Conservation (phyloP, 2,329 filamentous ascomycete species). For the Diplodia sapinea region DNA sequence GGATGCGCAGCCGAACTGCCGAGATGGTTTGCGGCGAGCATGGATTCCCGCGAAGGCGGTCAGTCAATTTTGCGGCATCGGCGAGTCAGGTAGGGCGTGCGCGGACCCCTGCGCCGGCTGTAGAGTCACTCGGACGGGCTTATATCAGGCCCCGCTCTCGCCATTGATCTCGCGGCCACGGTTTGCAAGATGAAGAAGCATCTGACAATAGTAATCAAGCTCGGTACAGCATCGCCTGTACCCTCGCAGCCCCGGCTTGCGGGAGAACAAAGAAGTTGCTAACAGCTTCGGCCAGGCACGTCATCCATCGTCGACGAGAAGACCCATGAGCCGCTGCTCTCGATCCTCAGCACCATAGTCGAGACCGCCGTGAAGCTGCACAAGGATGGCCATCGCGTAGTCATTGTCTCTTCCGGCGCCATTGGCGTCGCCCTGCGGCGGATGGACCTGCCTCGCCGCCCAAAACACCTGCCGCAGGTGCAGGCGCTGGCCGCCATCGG, state of each 20-base stretch:
- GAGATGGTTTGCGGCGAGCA: conserved; percentile 3
- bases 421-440: conserved; percentile 91
- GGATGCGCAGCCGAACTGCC: not conserved
- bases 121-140: not conserved
- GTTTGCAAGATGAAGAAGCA: conserved; percentile 69
- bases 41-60: conserved; percentile 24
- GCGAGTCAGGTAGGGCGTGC: conserved; percentile 28
- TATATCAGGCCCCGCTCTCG: conserved; percentile 18
- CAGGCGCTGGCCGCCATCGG: conserved; percentile 96
- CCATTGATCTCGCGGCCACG: conserved; percentile 17
- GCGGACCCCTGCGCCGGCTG: not conserved
- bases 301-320: conserved; percentile 98
- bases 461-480: conserved; percentile 86
- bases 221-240: conserved; percentile 64
- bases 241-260: conserved; percentile 31
- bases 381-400: conserved; percentile 89
- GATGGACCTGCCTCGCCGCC: conserved; percentile 85
- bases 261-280: conserved; percentile 40
- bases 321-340: conserved; percentile 90
- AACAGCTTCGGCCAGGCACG: conserved; percentile 68
- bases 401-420: conserved; percentile 96
- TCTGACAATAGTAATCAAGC: conserved; percentile 83
- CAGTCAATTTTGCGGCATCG: conserved; percentile 24
- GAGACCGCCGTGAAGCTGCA: conserved; percentile 88
- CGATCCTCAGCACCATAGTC: conserved; percentile 88